Evolutionary conservation across 2,329 filamentous ascomycete genomes (phyloP).

Genomic region (Venturia pyrina): DNA sequence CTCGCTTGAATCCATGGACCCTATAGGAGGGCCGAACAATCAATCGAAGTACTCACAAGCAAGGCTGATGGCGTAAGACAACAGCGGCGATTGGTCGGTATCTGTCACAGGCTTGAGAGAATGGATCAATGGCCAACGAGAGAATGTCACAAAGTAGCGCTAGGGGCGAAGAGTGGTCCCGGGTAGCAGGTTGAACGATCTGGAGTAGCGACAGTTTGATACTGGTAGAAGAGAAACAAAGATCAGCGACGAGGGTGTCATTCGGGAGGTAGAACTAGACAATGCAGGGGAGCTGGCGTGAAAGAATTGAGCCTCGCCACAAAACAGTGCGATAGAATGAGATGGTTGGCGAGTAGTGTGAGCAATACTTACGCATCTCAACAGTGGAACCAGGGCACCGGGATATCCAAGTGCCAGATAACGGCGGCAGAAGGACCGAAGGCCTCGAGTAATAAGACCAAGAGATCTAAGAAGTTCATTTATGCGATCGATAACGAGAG

Average conservation of each 20-base stretch:
- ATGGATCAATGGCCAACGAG: not conserved
- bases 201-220: not conserved
- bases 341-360: not conserved
- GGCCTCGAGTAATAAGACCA: not conserved
- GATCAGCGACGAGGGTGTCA: not conserved
- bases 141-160: not conserved
- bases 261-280: not conserved
- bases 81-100: not conserved
- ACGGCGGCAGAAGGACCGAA: constrained; percentile 1
- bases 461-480: not conserved
- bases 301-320: not conserved
- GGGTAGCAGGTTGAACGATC: not conserved
- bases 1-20: not conserved
- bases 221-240: not conserved
- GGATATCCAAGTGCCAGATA: not conserved
- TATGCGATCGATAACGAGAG: not conserved
- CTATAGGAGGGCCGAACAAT: not conserved
- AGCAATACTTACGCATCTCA: not conserved
- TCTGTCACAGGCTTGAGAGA: not conserved
- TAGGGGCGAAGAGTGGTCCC: not conserved
- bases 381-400: not conserved
- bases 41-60: not conserved
- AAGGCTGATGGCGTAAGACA: not conserved
- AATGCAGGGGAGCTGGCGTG: not conserved
- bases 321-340: not conserved